These are phyloP conservation scores for Parascedosporium putredinis DNA, from an alignment of 2,329 filamentous ascomycete species.

Conservation along the genomic window DNA sequence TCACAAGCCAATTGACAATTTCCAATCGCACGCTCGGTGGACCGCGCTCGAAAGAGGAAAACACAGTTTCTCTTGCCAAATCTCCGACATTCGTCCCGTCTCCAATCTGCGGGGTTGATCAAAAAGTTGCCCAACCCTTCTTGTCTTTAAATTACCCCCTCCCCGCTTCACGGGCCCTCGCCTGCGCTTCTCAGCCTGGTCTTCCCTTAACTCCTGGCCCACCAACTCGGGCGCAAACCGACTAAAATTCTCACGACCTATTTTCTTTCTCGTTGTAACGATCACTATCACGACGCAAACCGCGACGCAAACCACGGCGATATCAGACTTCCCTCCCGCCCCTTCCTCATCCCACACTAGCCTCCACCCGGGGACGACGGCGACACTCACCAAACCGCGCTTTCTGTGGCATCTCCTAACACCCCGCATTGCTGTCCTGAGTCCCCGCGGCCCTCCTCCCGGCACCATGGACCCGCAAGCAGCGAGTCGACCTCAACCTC, in stretches of 20 bases:
- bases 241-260: neutral
- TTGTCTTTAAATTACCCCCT: neutral
- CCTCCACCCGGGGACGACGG: no score
- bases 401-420: neutral
- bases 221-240: neutral
- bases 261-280: neutral
- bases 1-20: neutral
- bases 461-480: conserved; percentile 6
- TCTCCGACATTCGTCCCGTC: neutral
- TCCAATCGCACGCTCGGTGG: neutral
- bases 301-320: neutral
- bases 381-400: neutral
- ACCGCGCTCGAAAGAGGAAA: neutral
- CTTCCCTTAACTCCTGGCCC: neutral
- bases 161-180: neutral
- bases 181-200: neutral
- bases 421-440: neutral
- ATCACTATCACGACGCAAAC: no score
- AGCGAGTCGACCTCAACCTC: conserved; percentile 29
- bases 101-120: conserved; percentile 1
- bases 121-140: neutral
- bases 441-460: neutral
- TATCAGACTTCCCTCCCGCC: no score
- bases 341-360: no score
- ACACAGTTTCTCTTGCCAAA: neutral